Evolutionary conservation across 768 basidiomycete species (phyloP), one percentile per base, ranked within the genome.

Genomic region (Amyloporia xantha): DNA sequence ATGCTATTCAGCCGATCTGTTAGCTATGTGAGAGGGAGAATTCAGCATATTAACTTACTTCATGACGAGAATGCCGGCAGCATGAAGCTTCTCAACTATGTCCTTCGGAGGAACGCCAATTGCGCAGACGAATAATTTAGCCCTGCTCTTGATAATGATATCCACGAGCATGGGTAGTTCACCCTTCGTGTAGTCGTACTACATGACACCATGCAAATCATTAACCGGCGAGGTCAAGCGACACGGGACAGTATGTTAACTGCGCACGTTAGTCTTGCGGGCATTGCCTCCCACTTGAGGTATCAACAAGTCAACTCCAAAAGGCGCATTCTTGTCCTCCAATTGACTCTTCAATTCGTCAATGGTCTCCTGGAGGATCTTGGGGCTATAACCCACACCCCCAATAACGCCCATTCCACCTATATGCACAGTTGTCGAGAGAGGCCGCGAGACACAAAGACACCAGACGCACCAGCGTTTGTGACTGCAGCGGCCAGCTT

Each of bases 351-450:
- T 91, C 57, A 93, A 66, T 58, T 90, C 85, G 20, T 82, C 72
- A 41, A 88, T 86, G 15, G 73, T 75, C 23, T 74, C 71, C 54
- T 78, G 74, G 20, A 91, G 78, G 57, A 86, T 76, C 57, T 79
- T 82, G 19, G 86, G 87, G 45, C 73, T 85, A 59, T 85, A 84
- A 30, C 78, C 75, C 39, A 87, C 65, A 27, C 91, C 92, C 2
- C 91, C 92, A 54, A 94, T 91, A 58, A 92, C 89, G 19, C 92
- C 92, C 55, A 87, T 82, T 4, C 87, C 88, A 56, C 82, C 79
- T 77, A 10, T 5, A n/a, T 4, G n/a, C 41, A 19, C 21, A 24
- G 12, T 37, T 13, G 3, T 13, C 5, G 9, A 1, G 12, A 28
- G 9, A 6, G n/a, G 7, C 12, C 17, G 15, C 35, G 9, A 6